Base-by-base conservation (phyloP, 331 rosid genomes). In the Phaseolus coccineus region DNA sequence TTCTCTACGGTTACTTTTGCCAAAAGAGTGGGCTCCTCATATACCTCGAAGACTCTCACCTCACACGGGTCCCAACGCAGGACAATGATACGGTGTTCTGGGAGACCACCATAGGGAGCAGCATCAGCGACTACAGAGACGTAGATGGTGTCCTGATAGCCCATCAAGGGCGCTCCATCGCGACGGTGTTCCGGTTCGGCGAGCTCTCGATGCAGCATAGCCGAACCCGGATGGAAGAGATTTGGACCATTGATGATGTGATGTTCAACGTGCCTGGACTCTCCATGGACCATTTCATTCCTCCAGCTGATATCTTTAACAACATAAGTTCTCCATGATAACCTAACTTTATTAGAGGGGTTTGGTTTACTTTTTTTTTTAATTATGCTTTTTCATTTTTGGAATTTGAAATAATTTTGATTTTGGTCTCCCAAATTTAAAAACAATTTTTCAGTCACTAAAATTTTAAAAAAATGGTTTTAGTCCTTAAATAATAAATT, bases 91-190 rank as follows among this genome's bases (percentile, higher is more conserved):
- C 85, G 0, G 91, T 95, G 67, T 95, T 90, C 13, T 93, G 97
- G 99, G 99, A 95, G 85, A 95, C 97, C 57, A 95, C 97, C 40
- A 95, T 93, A 53, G 99, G 99, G 0, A 95, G 99, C 77, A 88
- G 91, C 89, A 91, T 95, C 33, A 91, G 78, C 3, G 99, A 93
- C 66, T 93, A 92, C 27, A 74, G 93, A 52, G 99, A 90, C 28
- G 89, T 93, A 0, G 99, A 91, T 37, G 97, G 97, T 0, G 69
- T 92, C 30, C 55, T 91, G 30, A 93, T 95, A 1, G 99, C 97
- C 0, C 99, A 95, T 85, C 94, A 88, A 48, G 97, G 99, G 69
- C 91, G 97, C 1, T 92, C 99, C 1, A 87, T 93, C 3, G 99
- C 97, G 19, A 95, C 97, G 0, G 93, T 95, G 11, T 95, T 95